These are phyloP conservation scores for Debaryomyces prosopidis DNA, from an alignment of 805 yeast species.

Conservation along the genomic window DNA sequence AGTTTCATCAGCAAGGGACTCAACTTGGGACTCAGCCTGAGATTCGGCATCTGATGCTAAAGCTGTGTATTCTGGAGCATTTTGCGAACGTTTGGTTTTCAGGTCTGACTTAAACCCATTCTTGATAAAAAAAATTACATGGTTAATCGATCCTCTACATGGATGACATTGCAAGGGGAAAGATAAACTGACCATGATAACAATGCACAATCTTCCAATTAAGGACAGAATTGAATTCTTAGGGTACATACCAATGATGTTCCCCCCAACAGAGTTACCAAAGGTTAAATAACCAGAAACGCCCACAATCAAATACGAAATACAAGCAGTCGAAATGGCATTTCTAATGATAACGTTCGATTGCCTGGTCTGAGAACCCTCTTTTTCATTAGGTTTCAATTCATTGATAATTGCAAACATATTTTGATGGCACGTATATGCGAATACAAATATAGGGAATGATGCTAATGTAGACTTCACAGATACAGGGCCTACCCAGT, in stretches of 20 bases:
- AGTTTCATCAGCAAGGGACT: constrained; percentile 31
- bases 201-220: constrained; percentile 61
- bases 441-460: constrained; percentile 74
- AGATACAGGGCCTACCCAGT: constrained; percentile 42
- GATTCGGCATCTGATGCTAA: constrained; percentile 28
- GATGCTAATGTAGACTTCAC: constrained; percentile 50
- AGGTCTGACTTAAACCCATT: constrained; percentile 28
- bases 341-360: constrained; percentile 52
- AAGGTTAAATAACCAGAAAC: constrained; percentile 70
- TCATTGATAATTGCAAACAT: constrained; percentile 77
- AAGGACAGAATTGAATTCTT: constrained; percentile 47
- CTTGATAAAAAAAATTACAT: constrained; percentile 53
- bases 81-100: constrained; percentile 10
- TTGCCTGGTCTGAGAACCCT: constrained; percentile 44
- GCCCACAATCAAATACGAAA: constrained; percentile 64
- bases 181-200: constrained; percentile 71
- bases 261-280: constrained; percentile 66
- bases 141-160: constrained; percentile 70
- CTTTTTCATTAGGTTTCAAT: constrained; percentile 38
- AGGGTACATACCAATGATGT: constrained; percentile 69
- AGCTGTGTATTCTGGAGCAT: constrained; percentile 26
- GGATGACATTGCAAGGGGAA: constrained; percentile 84
- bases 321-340: constrained; percentile 55
- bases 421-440: constrained; percentile 81
- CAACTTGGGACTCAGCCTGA: constrained; percentile 13